Conservation (phyloP, 2,329 filamentous ascomycete genomes). For the Aspergillus transmontanensis region DNA sequence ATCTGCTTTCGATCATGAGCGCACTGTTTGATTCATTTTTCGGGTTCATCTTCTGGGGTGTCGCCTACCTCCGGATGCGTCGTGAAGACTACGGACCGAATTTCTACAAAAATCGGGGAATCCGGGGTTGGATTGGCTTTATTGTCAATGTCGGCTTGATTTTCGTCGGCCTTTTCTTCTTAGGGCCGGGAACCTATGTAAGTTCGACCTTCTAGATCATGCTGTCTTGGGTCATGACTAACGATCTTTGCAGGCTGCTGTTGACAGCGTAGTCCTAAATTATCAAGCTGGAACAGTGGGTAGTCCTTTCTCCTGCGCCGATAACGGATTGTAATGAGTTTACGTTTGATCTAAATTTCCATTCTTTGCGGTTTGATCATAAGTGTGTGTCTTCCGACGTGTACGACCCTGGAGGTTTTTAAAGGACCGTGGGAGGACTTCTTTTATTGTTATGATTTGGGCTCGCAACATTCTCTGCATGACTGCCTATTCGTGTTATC, state of each 20-base stretch:
- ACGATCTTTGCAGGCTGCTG: conserved; percentile 37
- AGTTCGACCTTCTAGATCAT: conserved; percentile 47
- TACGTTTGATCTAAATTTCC: conserved; percentile 10
- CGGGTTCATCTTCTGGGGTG: conserved; percentile 84
- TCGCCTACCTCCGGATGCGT: conserved; percentile 50
- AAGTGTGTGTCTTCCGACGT: conserved; percentile 4
- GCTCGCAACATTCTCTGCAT: not conserved
- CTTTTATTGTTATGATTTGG: not conserved
- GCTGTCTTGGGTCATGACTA: not conserved
- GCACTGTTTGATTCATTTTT: conserved; percentile 79
- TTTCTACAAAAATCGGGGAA: conserved; percentile 45
- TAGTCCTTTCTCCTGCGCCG: conserved; percentile 73
- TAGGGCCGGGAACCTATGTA: conserved; percentile 78
- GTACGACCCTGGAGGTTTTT: not conserved
- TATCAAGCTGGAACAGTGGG: conserved; percentile 68
- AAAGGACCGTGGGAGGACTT: not conserved
- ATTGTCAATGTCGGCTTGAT: conserved; percentile 73
- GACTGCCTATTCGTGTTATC: not conserved
- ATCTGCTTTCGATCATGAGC: conserved; percentile 59
- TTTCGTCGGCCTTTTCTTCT: conserved; percentile 74
- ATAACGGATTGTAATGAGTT: conserved; percentile 39
- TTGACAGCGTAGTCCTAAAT: conserved; percentile 61
- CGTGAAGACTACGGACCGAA: conserved; percentile 41
- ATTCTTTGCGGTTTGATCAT: not conserved
- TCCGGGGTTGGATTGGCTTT: conserved; percentile 46